Evolutionary conservation across 2,329 filamentous ascomycete species (phyloP), one percentile per base, ranked within the genome.

Genomic region (Decorospora gaudefroyi): DNA sequence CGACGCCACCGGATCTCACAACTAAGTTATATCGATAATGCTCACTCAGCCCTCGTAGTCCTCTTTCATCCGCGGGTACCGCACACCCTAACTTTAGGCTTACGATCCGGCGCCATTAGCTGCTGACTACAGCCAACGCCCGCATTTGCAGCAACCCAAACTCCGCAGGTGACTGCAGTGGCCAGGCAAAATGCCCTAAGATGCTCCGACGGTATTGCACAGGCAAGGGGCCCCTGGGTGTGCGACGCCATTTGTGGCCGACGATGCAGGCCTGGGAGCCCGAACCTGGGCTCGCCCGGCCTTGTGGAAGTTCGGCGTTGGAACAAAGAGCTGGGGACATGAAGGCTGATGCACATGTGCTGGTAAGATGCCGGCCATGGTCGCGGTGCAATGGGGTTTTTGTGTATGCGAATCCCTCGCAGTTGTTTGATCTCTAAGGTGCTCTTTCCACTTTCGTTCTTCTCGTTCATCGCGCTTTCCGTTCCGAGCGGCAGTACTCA

Each of bases 71-170:
- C 57, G 62, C 49, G 40, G 42, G 30, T 38, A 32, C 31, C 22
- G 8, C 23, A 15, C 23, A 35, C 22, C 42, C 26, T 12, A 19
- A 13, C 34, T 35, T 51, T 42, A 53, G 41, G 47, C 57, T 49
- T 46, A 51, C 21, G 42, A 29, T 39, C 59, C 52, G 52, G 51
- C 40, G 34, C 46, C 39, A 41, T 56, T 47, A 47, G 16, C 11
- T 58, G 60, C 62, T 64, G 49, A 63, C 61, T 48, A 51, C 50
- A 51, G 43, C 45, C 34, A 31, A 30, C 27, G 28, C 28, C 41
- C 29, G 28, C 12, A 36, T 33, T 35, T 52, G 49, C 51, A 50
- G 41, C 32, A 42, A 25, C 38, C 33, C 19, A 44, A 44, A 26
- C 35, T 46, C 39, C 41, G 17, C 38, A 27, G 53, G 53, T 61